These are phyloP conservation scores for Suillus occidentalis DNA, from an alignment of 768 basidiomycete species.

Conservation along the genomic window DNA sequence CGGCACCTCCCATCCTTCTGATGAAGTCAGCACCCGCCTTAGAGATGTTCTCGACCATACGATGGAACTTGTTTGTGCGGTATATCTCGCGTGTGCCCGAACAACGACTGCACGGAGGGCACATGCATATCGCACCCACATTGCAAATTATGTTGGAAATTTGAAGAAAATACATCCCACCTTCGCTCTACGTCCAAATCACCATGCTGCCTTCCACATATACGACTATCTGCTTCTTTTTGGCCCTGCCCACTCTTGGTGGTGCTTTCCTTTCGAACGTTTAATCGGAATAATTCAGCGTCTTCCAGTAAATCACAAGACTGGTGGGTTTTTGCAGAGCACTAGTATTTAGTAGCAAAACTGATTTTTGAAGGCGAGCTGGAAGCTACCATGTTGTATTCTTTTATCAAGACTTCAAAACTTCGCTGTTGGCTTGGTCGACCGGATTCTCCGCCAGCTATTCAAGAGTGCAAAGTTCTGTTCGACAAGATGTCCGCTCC, in stretches of 20 bases:
- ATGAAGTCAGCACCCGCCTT: not conserved
- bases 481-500: slow-evolving; percentile 6
- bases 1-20: slow-evolving; percentile 7
- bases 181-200: slow-evolving; percentile 21
- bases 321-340: slow-evolving; percentile 21
- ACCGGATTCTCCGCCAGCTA: slow-evolving; percentile 9
- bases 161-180: slow-evolving; percentile 22
- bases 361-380: slow-evolving; percentile 8
- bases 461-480: slow-evolving; percentile 12
- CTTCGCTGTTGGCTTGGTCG: slow-evolving; percentile 13
- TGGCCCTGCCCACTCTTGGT: slow-evolving; percentile 29
- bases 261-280: slow-evolving; percentile 31
- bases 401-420: slow-evolving; percentile 14
- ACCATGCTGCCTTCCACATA: slow-evolving; percentile 35
- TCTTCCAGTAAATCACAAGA: slow-evolving; percentile 29
- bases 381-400: slow-evolving; percentile 10
- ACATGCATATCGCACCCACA: slow-evolving; percentile 11
- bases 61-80: slow-evolving; percentile 29
- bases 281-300: slow-evolving; percentile 33
- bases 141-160: slow-evolving; percentile 20
- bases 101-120: slow-evolving; percentile 13
- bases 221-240: slow-evolving; percentile 24
- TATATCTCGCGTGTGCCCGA: slow-evolving; percentile 16
- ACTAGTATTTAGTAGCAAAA: not conserved
- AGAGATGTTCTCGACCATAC: slow-evolving; percentile 23